Percentiles rank a stretch among this genome's conserved stretches.
Evolutionary conservation across 164 flowering plant species (phyloP).

Genomic region (Houttuynia cordata): DNA sequence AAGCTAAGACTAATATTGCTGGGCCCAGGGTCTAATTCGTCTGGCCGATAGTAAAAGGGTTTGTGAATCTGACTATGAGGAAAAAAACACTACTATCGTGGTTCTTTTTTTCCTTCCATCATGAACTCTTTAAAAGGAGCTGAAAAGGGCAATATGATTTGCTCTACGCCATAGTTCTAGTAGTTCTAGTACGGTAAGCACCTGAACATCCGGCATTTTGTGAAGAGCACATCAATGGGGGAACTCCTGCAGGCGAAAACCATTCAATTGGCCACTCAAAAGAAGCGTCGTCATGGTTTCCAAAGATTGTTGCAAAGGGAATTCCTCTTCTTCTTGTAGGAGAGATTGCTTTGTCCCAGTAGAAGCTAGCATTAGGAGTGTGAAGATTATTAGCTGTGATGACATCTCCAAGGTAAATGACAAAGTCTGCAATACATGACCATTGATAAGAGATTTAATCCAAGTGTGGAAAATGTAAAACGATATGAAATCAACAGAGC

Average conservation of each 20-base stretch:
- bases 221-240: conserved; percentile 36
- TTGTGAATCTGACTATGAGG: too few species aligned
- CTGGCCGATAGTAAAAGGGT: too few species aligned
- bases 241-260: conserved; percentile 69
- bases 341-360: conserved; percentile 73
- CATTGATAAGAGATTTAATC: too few species aligned
- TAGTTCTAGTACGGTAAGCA: too few species aligned
- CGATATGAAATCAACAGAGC: too few species aligned
- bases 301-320: conserved; percentile 72
- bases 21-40: too few species aligned
- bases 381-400: conserved; percentile 74
- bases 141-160: too few species aligned
- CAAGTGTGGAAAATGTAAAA: too few species aligned
- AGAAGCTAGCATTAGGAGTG: conserved; percentile 61
- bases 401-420: conserved; percentile 80
- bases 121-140: too few species aligned
- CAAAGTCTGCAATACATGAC: conserved; percentile 41
- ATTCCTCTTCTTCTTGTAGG: conserved; percentile 57
- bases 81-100: too few species aligned
- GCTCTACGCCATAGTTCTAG: neutral
- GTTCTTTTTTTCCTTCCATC: too few species aligned
- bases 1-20: too few species aligned
- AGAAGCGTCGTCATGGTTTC: conserved; percentile 82
- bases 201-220: neutral
- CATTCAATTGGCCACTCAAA: conserved; percentile 86